phyloP scores from a whole-genome alignment of 148 eudicot species.

The Heliamphora exappendiculata region DNA sequence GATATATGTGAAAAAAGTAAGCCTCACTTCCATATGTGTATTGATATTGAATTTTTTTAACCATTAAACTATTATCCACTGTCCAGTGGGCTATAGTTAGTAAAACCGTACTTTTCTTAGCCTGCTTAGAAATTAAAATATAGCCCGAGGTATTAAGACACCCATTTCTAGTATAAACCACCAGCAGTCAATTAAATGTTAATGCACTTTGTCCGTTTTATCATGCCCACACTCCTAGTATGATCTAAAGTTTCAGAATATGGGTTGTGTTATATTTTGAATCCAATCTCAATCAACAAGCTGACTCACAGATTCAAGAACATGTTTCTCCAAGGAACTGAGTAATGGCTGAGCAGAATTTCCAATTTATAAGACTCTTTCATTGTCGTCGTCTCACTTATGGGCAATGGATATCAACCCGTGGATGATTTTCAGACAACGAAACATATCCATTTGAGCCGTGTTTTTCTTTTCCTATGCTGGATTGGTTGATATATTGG shows the following conservation, averaged over 20 bases:
- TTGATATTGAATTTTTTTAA: too few species aligned
- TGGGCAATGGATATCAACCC: neutral
- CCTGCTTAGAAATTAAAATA: neutral
- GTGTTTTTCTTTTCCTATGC: neutral
- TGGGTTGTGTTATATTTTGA: neutral
- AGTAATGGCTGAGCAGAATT: neutral
- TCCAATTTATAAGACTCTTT: neutral
- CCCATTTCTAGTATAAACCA: neutral
- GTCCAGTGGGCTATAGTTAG: too few species aligned
- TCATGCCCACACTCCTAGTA: neutral
- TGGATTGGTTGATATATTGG: neutral
- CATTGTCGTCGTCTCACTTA: neutral
- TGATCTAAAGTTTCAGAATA: neutral
- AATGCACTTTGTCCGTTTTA: neutral
- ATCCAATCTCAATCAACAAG: neutral
- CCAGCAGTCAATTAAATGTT: neutral
- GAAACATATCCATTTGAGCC: neutral
- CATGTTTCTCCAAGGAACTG: neutral
- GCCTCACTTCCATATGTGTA: too few species aligned
- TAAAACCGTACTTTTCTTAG: too few species aligned
- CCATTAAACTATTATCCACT: too few species aligned
- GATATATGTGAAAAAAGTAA: too few species aligned
- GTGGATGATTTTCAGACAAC: neutral
- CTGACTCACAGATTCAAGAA: neutral
- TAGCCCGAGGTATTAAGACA: neutral